Evolutionary conservation across 2,329 filamentous ascomycete species (phyloP).

Genomic region (Exophiala sp.): DNA sequence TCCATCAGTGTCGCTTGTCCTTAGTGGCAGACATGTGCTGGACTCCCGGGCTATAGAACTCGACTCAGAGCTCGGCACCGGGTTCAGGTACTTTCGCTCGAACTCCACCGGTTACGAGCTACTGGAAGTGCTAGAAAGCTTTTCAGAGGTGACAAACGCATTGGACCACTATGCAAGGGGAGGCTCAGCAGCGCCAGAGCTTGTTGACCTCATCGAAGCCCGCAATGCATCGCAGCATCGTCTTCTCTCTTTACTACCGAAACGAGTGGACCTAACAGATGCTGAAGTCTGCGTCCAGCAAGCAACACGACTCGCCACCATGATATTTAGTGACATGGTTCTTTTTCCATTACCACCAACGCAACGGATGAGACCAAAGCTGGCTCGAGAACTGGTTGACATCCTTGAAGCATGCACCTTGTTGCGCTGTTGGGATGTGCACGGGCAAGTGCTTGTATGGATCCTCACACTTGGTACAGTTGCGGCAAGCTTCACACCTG

Average conservation of each 20-base stretch:
- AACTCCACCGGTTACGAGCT: conserved; percentile 6
- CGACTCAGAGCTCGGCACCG: conserved; percentile 16
- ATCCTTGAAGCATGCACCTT: conserved; percentile 10
- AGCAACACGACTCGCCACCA: conserved; percentile 10
- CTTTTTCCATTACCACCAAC: conserved; percentile 17
- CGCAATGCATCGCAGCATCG: conserved; percentile 18
- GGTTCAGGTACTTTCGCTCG: conserved; percentile 18
- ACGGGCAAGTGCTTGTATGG: conserved; percentile 20
- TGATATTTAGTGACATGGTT: conserved; percentile 23
- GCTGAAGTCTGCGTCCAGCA: conserved; percentile 9
- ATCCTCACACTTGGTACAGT: conserved; percentile 16
- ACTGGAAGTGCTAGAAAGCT: conserved; percentile 9
- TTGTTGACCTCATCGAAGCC: conserved; percentile 17
- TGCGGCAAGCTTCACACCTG: conserved; percentile 10
- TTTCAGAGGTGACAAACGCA: conserved; percentile 15
- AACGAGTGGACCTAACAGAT: neutral
- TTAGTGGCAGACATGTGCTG: conserved; percentile 15
- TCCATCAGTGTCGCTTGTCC: conserved; percentile 7
- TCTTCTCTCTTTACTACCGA: conserved; percentile 11
- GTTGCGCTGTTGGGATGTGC: conserved; percentile 12
- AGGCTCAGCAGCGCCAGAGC: conserved; percentile 18
- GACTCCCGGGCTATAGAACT: conserved; percentile 18
- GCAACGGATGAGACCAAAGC: conserved; percentile 13
- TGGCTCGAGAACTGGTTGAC: conserved; percentile 13
- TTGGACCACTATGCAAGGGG: conserved; percentile 19